Percentiles rank a stretch among this genome's conserved stretches.
phyloP scores from a whole-genome alignment of 2,329 filamentous ascomycete species.

The Trematosphaeria pertusa region DNA sequence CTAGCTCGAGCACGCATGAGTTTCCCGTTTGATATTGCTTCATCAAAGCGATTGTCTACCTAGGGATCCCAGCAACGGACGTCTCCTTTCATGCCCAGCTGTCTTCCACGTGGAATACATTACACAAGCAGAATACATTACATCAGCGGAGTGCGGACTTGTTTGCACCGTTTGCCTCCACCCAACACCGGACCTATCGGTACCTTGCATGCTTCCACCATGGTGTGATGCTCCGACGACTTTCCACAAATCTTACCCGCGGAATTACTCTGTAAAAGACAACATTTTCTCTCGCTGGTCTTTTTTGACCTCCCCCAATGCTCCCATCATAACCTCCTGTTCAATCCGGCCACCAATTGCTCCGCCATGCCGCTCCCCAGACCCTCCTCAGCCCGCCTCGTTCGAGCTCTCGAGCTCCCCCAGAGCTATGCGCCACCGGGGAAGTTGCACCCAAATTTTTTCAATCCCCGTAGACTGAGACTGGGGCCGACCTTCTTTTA shows the following conservation, averaged over 20 bases:
- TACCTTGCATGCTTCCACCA: constrained; percentile 34
- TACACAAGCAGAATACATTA: neutral
- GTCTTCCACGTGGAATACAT: neutral
- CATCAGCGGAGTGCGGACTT: too few relatives aligned
- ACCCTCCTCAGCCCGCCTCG: constrained; percentile 31
- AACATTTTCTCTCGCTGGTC: neutral
- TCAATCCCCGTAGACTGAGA: too few relatives aligned
- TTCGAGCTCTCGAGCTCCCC: constrained; percentile 36
- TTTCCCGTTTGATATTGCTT: neutral
- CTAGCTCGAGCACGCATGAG: neutral
- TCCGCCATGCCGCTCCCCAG: constrained; percentile 38
- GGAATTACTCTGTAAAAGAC: constrained; percentile 1
- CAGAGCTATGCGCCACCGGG: constrained; percentile 32
- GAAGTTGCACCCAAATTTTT: constrained; percentile 24
- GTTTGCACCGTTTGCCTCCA: too few relatives aligned
- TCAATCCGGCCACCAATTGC: constrained; percentile 19
- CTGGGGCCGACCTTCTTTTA: too few relatives aligned
- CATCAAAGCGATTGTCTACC: too few relatives aligned
- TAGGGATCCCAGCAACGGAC: neutral
- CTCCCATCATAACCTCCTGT: constrained; percentile 18
- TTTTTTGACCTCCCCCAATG: constrained; percentile 22
- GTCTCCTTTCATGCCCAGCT: neutral
- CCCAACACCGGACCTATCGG: too few relatives aligned
- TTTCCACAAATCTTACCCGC: constrained; percentile 12
- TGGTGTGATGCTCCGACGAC: constrained; percentile 39